Evolutionary conservation across 805 yeast species (phyloP), one percentile per base, ranked within the genome.

Genomic region (Candida sanyiensis): DNA sequence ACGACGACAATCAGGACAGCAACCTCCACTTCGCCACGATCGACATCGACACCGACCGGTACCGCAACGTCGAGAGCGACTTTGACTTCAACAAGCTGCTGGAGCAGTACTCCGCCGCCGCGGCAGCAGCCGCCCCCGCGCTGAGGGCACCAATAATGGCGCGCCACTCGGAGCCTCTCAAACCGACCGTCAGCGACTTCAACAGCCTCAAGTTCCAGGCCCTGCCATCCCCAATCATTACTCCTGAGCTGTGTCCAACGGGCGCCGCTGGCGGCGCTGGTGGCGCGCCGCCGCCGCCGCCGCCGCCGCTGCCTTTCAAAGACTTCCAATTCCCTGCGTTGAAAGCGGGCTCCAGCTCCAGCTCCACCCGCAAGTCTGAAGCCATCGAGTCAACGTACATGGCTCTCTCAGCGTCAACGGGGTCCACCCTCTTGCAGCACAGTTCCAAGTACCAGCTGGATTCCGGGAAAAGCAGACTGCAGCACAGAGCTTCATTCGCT

Each of bases 21-120:
- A 66, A 69, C 46, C 56, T 73, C 9, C 62, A 59, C 7, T 80
- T 77, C 53, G 67, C 79, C 11, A 62, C 67, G 27, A 63, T 75
- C n/a, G 77, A 76, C 22, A 62, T 80, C 13, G 72, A 77, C 49
- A 72, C 80, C 18, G 80, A 77, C 39, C 62, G 61, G 33, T 78
- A 78, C 52, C 65, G 86, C 50, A 68, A 78, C 49, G 70, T 79
- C 32, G 81, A 76, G 37, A 61, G 60, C 32, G 81, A 75, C 2
- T 80, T 70, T 49, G 64, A 68, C 45, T 79, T 79, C 48, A 66
- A 42, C 17, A 35, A 49, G 16, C 35, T 55, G 2, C 40, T 49
- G 32, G 56, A 51, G 9, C 41, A 43, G 6, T 41, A 22, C 31
- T 32, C 38, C 11, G 19, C 40, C n/a, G 31, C 28, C 16, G 24